Conservation (phyloP, 768 basidiomycete species). For the Cantharellus cinnabarinus region DNA sequence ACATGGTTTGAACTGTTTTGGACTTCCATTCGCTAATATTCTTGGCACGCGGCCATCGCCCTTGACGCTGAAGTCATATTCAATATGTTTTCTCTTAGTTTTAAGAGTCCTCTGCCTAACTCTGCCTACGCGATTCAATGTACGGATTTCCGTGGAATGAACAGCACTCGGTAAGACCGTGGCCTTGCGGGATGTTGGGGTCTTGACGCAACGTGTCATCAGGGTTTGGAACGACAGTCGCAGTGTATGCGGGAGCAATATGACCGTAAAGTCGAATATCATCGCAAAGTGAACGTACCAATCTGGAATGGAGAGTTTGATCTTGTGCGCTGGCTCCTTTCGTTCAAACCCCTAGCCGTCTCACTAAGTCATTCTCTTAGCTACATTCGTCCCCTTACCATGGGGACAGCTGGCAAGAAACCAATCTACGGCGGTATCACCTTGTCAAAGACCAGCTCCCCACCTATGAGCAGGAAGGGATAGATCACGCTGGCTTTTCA, state of each 20-base stretch:
- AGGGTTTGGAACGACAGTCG: constrained; percentile 1
- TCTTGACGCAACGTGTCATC: neutral
- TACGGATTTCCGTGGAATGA: constrained; percentile 7
- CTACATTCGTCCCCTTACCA: constrained; percentile 48
- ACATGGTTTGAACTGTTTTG: neutral
- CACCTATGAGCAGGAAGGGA: constrained; percentile 40
- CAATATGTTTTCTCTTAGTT: neutral
- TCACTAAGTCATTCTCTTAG: neutral
- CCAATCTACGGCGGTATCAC: constrained; percentile 42
- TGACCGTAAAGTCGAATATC: constrained; percentile 18
- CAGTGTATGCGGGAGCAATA: neutral
- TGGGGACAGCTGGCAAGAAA: constrained; percentile 36
- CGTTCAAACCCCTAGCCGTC: neutral
- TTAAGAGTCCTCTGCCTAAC: constrained; percentile 14
- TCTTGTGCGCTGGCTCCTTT: neutral
- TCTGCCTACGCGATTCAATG: constrained; percentile 19
- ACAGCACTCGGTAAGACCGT: neutral
- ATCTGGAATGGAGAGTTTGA: constrained; percentile 12
- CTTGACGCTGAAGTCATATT: constrained; percentile 12
- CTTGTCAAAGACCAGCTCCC: constrained; percentile 55
- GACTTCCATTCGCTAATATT: constrained; percentile 24
- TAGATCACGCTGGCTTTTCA: constrained; percentile 82
- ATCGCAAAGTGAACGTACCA: constrained; percentile 10
- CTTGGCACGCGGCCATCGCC: constrained; percentile 73
- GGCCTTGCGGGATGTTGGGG: neutral